Base-by-base conservation (phyloP, 495 filamentous ascomycete genomes). In the Penicillium antarcticum region DNA sequence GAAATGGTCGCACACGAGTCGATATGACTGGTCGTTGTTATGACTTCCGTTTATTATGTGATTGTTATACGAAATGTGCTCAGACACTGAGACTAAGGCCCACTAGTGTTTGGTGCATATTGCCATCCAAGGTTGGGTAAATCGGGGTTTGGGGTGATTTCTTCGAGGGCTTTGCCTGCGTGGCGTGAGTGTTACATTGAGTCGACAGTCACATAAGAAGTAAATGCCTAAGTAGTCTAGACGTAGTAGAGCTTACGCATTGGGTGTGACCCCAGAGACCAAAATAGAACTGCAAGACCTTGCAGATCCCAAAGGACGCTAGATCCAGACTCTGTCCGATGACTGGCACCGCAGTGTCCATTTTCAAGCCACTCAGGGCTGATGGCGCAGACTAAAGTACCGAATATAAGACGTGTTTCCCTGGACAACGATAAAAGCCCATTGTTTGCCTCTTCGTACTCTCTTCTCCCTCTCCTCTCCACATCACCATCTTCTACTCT, bases 241-340 rank as follows among this genome's bases (percentile, higher is more conserved):
- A n/a, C 10, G 10, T 3, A 12, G 13, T 31, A 17, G 16, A 56
- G 55, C 52, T 64, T 52, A 64, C 58, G 50, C 32, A 55, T 45
- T 50, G 42, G 51, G 61, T 63, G 57, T 50, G 54, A 61, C 55
- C 61, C 49, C 54, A 38, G 38, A 57, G 24, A 60, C 57, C 21
- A 61, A 61, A 65, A 65, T 65, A 65, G 62, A 56, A 62, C 37
- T 43, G 39, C 31, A 42, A 37, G 54, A 53, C 57, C 61, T 60
- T 63, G 57, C 61, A 63, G 57, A 58, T 60, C 53, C 26, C 50
- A 52, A 35, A 45, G 19, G 36, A 34, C 53, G 47, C 60, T 60
- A 55, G 50, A 40, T 33, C 19, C 21, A 33, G 44, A 40, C 34
- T n/a, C 26, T 33, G 44, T 19, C 19, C 11, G 21, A 24, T 57